Evolutionary conservation across 202 grass and related monocot genomes (phyloP), one percentile per base, ranked within the genome.

Genomic region (Hordeum pubiflorum): DNA sequence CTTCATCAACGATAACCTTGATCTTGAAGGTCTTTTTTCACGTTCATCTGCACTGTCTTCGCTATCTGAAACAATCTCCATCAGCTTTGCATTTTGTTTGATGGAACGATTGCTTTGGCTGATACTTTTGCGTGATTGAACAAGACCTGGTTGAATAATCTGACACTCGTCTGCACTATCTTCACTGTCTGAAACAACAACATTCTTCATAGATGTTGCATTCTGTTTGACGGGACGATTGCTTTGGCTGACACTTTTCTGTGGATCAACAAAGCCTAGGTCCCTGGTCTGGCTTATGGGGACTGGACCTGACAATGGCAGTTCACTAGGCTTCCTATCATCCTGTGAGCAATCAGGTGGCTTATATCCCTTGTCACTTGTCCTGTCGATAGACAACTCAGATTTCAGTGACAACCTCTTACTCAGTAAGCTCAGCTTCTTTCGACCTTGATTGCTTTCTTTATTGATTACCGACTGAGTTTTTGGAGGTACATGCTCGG

Each of bases 171-270:
- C 87, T 34, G 76, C 76, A 5, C 91, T 94, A 58, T 91, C 94
- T 80, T 97, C 94, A 37, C 94, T 92, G 34, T 94, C 89, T 76
- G 88, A 89, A 89, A 94, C 84, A 23, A 90, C 52, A 22, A 82
- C 7, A 0, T 58, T 91, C 31, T 92, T 76, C 39, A 69, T 7
- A 40, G 50, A 18, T 73, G 52, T 70, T 39, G 12, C 9, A 27
- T 61, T 75, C 59, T 69, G 74, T 61, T 82, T 78, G 46, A 58
- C 12, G 41, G 74, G 63, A 62, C 6, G 43, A 68, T 79, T 75
- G 83, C 40, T 59, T 75, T 59, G 21, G 4, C 37, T 56, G 27
- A 20, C 7, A 15, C 77, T 69, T 74, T 79, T 82, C 79, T 89
- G 73, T 56, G 39, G 18, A 86, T 22, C 67, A 79, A 40, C 38